Percentiles rank a stretch among this genome's conserved stretches.
These are phyloP conservation scores for Cadophora luteo-olivacea DNA, from an alignment of 2,329 filamentous ascomycete species.

Conservation along the genomic window DNA sequence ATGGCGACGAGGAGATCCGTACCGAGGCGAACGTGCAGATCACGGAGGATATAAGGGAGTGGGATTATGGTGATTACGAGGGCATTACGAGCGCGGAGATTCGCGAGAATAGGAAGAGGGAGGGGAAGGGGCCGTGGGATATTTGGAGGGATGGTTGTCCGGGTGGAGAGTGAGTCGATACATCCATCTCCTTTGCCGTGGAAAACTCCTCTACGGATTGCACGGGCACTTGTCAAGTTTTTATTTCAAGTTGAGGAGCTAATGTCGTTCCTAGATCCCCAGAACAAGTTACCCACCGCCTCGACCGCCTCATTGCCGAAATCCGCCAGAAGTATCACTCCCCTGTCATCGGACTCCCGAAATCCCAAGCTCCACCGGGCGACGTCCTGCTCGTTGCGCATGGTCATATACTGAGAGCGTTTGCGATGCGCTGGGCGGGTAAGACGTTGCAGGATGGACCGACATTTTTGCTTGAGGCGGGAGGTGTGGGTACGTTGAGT, in stretches of 20 bases:
- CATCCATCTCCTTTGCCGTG: neutral
- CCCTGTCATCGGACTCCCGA: constrained; percentile 62
- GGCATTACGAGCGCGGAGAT: constrained; percentile 78
- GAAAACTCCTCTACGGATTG: no score
- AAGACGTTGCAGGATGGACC: constrained; percentile 75
- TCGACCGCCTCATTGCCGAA: constrained; percentile 78
- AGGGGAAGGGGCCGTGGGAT: constrained; percentile 72
- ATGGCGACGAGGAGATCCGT: constrained; percentile 47
- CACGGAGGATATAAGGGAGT: constrained; percentile 69
- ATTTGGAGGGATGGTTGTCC: constrained; percentile 92
- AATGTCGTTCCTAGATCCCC: constrained; percentile 50
- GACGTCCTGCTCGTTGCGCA: constrained; percentile 86
- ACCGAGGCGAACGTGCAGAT: constrained; percentile 69
- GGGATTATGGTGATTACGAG: constrained; percentile 90
- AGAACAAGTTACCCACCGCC: constrained; percentile 71
- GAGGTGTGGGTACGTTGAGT: constrained; percentile 82
- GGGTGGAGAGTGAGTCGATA: constrained; percentile 74
- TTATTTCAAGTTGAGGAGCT: no score
- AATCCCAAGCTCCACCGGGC: constrained; percentile 45
- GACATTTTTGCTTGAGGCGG: constrained; percentile 83
- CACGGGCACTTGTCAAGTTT: no score
- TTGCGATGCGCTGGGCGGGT: constrained; percentile 85
- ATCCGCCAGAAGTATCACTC: constrained; percentile 69
- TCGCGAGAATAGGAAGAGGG: constrained; percentile 58
- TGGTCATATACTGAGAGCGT: constrained; percentile 86